Evolutionary conservation across 2,329 filamentous ascomycete species (phyloP), one percentile per base, ranked within the genome.

Genomic region (Penicillium palitans): DNA sequence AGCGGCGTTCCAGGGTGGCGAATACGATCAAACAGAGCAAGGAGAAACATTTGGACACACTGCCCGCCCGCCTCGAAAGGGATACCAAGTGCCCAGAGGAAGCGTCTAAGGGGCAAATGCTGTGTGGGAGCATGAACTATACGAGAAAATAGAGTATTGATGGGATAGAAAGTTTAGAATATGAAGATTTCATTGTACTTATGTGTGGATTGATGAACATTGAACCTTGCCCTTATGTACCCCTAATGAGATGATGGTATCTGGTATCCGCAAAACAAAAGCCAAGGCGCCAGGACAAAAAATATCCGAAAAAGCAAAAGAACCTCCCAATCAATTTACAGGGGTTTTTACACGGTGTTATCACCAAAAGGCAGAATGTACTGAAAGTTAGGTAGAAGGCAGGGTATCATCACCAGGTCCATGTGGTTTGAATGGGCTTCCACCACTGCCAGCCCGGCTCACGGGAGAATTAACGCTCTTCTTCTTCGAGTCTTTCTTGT

Each of bases 401-500:
- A 31, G n/a, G 21, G 37, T 13, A 35, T 53, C 55, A 31, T 46
- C 35, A 35, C 29, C 35, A 1, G 27, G 35, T 4, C 27, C 42
- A 13, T 54, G 39, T 29, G 27, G 35, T 33, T 56, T 58, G 27
- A 45, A 52, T 6, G 42, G 58, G 29, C 21, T 35, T 42, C 52
- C 65, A 48, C 65, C 68, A 50, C 62, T 67, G 42, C 64, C 66
- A 12, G 52, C 49, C 44, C 66, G 63, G 37, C 64, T 68, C 51
- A 60, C 65, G 39, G 61, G 51, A 0, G 63, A 62, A 6, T 42
- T 50, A 3, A 55, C 33, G 46, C 57, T 53, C 2, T 55, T 51
- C 52, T 63, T 69, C 49, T 68, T 70, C 0, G 29, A 17, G 8
- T 69, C 67, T 35, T 67, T 70, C 53, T 68, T 70, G 24, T 72